These are phyloP conservation scores for Clarireedia hainanense DNA, from an alignment of 2,329 filamentous ascomycete genomes.

Conservation along the genomic window DNA sequence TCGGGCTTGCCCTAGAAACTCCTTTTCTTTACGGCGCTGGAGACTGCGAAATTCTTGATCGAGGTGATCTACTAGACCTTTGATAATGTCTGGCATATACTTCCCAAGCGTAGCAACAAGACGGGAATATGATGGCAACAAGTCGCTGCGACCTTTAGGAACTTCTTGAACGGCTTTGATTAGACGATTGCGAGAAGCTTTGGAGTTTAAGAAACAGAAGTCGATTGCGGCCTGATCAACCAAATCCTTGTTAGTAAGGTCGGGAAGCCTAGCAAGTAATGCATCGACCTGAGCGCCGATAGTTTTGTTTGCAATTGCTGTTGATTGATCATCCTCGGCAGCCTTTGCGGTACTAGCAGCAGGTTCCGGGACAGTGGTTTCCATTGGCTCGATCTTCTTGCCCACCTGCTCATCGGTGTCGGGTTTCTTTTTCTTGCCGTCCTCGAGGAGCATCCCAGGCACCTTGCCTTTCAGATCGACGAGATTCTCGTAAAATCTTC, in stretches of 20 bases:
- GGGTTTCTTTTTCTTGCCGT: slow-evolving; percentile 85
- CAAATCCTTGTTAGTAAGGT: slow-evolving; percentile 82
- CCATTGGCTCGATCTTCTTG: slow-evolving; percentile 59
- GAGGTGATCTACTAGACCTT: slow-evolving; percentile 82
- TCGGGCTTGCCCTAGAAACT: slow-evolving; percentile 89
- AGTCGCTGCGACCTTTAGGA: slow-evolving; percentile 85
- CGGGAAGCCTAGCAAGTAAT: slow-evolving; percentile 77
- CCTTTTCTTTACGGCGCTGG: slow-evolving; percentile 94
- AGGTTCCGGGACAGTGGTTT: slow-evolving; percentile 34
- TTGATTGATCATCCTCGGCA: slow-evolving; percentile 73
- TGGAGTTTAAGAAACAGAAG: slow-evolving; percentile 97
- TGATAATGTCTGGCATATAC: slow-evolving; percentile 91
- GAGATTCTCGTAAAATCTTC: slow-evolving; percentile 95
- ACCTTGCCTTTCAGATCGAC: slow-evolving; percentile 95
- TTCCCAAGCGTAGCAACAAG: slow-evolving; percentile 87
- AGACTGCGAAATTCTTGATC: slow-evolving; percentile 96
- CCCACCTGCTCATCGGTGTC: slow-evolving; percentile 77
- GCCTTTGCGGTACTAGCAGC: slow-evolving; percentile 39
- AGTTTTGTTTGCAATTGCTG: slow-evolving; percentile 93
- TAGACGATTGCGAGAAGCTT: slow-evolving; percentile 89
- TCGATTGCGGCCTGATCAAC: slow-evolving; percentile 91
- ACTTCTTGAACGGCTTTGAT: slow-evolving; percentile 91
- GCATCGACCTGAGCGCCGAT: slow-evolving; percentile 96
- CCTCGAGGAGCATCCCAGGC: slow-evolving; percentile 85
- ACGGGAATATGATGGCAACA: slow-evolving; percentile 86